Conservation (phyloP, 352 stramenopile species). For the Halophytophthora polymorphica region DNA sequence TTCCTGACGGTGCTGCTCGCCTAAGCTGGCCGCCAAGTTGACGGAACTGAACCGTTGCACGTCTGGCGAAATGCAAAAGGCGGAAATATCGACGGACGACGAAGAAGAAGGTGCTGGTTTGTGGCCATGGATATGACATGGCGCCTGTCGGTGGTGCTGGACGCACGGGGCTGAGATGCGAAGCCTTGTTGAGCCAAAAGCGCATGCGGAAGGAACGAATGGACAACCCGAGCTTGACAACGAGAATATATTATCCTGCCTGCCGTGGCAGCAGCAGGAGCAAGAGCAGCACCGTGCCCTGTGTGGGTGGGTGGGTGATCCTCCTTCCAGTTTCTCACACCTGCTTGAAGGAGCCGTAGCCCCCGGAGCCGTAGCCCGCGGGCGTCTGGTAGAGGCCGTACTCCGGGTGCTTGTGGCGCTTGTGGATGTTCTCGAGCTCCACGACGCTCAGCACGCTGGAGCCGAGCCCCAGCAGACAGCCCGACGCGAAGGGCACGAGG, state of each 20-base stretch:
- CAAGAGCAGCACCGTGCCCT: no score
- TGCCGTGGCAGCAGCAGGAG: slow-evolving; percentile 16
- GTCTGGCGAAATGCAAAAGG: no score
- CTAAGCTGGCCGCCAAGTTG: no score
- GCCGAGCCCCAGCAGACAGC: slow-evolving; percentile 60
- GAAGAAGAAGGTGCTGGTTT: no score
- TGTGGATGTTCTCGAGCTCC: slow-evolving; percentile 77
- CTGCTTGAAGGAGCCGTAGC: slow-evolving; percentile 37
- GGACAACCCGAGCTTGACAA: background rate
- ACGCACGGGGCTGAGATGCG: no score
- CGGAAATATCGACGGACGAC: no score
- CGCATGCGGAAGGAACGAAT: no score
- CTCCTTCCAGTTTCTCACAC: slow-evolving; percentile 27
- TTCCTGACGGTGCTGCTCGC: slow-evolving; percentile 64
- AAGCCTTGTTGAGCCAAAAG: no score
- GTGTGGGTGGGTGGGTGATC: slow-evolving; percentile 10
- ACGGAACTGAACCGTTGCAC: no score
- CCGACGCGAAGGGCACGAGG: slow-evolving; percentile 66
- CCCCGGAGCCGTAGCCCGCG: slow-evolving; percentile 36
- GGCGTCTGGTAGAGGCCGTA: slow-evolving; percentile 63
- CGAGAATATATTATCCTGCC: slow-evolving; percentile 34
- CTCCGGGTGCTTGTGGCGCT: slow-evolving; percentile 77
- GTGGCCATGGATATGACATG: no score
- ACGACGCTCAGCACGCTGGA: slow-evolving; percentile 68
- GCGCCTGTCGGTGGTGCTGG: no score